phyloP scores from a whole-genome alignment of 108 stramenopile genomes.

The Bacterosira constricta region DNA sequence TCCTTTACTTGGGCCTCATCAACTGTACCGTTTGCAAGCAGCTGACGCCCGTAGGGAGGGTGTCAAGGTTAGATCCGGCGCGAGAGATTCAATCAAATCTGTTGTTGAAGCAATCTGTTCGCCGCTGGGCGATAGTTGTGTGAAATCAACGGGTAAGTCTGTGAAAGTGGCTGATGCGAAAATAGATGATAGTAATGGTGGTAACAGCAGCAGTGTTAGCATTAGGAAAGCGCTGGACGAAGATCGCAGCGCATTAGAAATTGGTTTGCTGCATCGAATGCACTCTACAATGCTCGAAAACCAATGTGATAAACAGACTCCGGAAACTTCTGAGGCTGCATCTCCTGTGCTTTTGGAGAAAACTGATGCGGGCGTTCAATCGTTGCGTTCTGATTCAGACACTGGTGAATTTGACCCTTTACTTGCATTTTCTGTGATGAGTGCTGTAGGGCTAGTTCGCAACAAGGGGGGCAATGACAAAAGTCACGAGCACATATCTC shows the following conservation, averaged over 20 bases:
- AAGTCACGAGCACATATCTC: neutral
- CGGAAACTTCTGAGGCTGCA: neutral
- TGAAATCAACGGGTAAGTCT: neutral
- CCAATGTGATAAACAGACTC: slow-evolving; percentile 11
- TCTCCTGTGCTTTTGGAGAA: neutral
- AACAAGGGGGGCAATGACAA: slow-evolving; percentile 14
- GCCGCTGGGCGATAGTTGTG: neutral
- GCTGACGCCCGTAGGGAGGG: neutral
- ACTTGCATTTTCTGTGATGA: slow-evolving; percentile 69
- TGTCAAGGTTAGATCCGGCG: neutral
- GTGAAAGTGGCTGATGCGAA: neutral
- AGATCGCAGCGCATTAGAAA: slow-evolving; percentile 48
- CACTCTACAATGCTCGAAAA: slow-evolving; percentile 25
- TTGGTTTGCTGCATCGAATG: slow-evolving; percentile 55
- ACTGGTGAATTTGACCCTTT: slow-evolving; percentile 53
- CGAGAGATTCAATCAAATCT: slow-evolving; percentile 15
- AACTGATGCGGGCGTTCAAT: neutral
- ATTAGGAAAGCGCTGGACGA: neutral
- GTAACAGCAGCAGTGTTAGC: neutral
- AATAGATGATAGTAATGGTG: slow-evolving; percentile 5
- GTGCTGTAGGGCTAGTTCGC: slow-evolving; percentile 62
- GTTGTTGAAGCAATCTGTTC: slow-evolving; percentile 9
- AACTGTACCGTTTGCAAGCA: slow-evolving; percentile 17
- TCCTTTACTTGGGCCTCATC: slow-evolving; percentile 20
- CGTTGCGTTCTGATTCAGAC: neutral